phyloP scores from a whole-genome alignment of 2,329 filamentous ascomycete genomes.

The Gnomoniopsis smithogilvyi region DNA sequence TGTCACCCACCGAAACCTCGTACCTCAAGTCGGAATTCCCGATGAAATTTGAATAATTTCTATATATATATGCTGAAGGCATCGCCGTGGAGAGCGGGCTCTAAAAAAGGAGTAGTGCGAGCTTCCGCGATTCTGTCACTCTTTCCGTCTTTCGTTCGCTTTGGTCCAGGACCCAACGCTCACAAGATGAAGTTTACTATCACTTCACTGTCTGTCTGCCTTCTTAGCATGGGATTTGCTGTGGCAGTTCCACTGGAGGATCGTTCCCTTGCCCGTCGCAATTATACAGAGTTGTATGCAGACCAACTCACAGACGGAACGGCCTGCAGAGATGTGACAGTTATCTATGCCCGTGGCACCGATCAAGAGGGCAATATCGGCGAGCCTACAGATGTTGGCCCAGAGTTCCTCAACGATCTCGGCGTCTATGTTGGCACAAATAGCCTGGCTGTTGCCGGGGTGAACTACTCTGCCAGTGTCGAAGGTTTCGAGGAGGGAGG shows the following conservation, averaged over 20 bases:
- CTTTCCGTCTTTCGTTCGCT: neutral
- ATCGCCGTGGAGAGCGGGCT: neutral
- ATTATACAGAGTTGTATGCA: conserved; percentile 2
- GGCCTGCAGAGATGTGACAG: conserved; percentile 13
- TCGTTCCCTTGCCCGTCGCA: conserved; percentile 1
- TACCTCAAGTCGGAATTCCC: too few relatives aligned
- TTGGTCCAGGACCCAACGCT: neutral
- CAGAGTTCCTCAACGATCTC: conserved; percentile 23
- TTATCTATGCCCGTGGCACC: conserved; percentile 17
- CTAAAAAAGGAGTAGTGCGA: neutral
- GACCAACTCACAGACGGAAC: conserved; percentile 16
- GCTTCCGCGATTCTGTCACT: neutral
- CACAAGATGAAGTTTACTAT: conserved; percentile 7
- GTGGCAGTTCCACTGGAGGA: neutral
- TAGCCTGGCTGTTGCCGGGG: conserved; percentile 24
- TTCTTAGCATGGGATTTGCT: neutral
- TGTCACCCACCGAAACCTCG: neutral
- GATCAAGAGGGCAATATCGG: conserved; percentile 17
- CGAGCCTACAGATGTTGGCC: conserved; percentile 21
- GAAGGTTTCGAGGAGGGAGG: conserved; percentile 24
- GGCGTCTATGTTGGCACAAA: conserved; percentile 13
- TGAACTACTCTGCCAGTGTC: conserved; percentile 24
- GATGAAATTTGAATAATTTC: too few relatives aligned
- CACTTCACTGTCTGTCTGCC: neutral
- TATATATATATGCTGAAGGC: neutral